A percentile compares a stretch with the other conserved stretches of the same genome.
Evolutionary conservation across 2,329 filamentous ascomycete species (phyloP).

Genomic region (Botrytis aclada): DNA sequence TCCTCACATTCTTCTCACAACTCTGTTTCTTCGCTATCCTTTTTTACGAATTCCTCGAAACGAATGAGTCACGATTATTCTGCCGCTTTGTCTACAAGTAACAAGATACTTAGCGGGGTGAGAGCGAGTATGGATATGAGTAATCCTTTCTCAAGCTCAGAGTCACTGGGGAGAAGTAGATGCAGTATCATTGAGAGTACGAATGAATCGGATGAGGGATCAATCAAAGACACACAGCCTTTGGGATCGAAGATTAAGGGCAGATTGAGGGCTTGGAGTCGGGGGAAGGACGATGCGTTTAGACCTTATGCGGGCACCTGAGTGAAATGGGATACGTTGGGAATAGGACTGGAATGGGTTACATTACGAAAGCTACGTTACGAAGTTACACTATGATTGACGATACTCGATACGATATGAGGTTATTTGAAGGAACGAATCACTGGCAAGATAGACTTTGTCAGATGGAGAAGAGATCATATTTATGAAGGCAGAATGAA

Average conservation of each 20-base stretch:
- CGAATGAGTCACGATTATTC: background rate
- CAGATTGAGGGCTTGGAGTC: conserved; percentile 17
- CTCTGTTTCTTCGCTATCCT: background rate
- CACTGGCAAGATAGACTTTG: background rate
- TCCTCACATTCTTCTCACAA: background rate
- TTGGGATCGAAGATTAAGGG: conserved; percentile 17
- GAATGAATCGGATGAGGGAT: background rate
- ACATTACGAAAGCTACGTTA: background rate
- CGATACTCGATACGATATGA: background rate
- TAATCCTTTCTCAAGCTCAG: background rate
- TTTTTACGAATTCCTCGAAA: background rate
- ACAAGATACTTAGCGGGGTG: background rate
- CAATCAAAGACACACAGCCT: background rate
- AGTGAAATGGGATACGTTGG: background rate
- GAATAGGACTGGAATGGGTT: background rate
- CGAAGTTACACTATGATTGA: background rate
- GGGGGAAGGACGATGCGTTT: background rate
- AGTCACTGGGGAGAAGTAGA: background rate
- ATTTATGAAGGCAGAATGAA: background rate
- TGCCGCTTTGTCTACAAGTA: background rate
- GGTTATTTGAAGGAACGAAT: background rate
- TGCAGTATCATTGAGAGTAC: background rate
- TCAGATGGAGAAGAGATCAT: background rate
- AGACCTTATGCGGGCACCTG: conserved; percentile 1
- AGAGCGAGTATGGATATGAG: conserved; percentile 1